Conservation (phyloP, 257 asterid genomes). For the Plectranthus barbatus region DNA sequence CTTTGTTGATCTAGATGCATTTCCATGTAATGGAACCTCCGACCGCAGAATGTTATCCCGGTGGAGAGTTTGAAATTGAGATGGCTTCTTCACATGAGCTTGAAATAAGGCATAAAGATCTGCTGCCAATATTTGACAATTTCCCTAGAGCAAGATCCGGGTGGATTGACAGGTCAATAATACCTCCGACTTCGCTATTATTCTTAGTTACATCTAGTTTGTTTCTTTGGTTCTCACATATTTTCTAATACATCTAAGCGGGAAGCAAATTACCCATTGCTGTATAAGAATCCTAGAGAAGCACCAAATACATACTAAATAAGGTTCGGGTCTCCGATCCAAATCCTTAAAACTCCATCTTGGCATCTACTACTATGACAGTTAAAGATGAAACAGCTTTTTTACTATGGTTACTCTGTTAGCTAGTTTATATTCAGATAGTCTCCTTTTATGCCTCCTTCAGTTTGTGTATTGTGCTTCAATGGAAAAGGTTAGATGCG, state of each 20-base stretch:
- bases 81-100: constrained; percentile 41
- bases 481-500: background rate
- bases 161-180: constrained; percentile 40
- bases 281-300: background rate
- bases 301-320: background rate
- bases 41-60: constrained; percentile 23
- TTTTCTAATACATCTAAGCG: background rate
- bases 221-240: background rate
- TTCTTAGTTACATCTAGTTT: constrained; percentile 6
- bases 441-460: background rate
- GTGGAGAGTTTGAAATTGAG: constrained; percentile 61
- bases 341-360: too few relatives aligned
- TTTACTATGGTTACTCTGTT: background rate
- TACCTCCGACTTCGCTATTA: constrained; percentile 1
- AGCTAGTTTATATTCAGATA: constrained; percentile 3
- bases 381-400: background rate
- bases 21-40: constrained; percentile 44
- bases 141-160: constrained; percentile 41
- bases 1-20: constrained; percentile 36
- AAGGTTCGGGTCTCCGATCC: too few relatives aligned
- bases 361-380: background rate
- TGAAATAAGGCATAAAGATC: constrained; percentile 44
- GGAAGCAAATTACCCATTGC: background rate
- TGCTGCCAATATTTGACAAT: constrained; percentile 50
- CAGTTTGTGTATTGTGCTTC: background rate